Percentiles rank a stretch among this genome's conserved stretches.
phyloP scores from a whole-genome alignment of 2,329 filamentous ascomycete genomes.

The Ophiostoma sp. region DNA sequence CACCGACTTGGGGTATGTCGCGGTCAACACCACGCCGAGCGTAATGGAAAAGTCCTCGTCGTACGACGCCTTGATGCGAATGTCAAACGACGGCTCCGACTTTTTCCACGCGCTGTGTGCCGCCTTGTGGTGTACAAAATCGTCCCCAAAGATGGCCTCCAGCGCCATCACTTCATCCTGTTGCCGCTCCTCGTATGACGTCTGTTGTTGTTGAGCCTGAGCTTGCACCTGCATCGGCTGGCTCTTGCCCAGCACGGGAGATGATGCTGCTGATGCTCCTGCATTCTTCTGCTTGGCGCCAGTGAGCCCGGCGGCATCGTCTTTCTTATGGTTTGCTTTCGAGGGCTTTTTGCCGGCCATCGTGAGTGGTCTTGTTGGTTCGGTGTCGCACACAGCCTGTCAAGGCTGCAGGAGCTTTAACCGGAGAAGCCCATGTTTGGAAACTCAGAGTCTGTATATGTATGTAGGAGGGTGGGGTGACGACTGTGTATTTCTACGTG shows the following conservation, averaged over 20 bases:
- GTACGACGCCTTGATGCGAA: constrained; percentile 67
- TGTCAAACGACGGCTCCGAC: constrained; percentile 76
- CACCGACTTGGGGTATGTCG: constrained; percentile 82
- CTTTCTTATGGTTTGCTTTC: constrained; percentile 33
- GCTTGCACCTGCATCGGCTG: not conserved
- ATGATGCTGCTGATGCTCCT: not conserved
- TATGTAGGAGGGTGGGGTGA: not conserved
- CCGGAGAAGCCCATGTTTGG: constrained; percentile 40
- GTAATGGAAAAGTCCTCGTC: constrained; percentile 66
- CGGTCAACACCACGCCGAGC: constrained; percentile 74
- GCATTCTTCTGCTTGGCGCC: constrained; percentile 39
- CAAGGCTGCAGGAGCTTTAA: constrained; percentile 46
- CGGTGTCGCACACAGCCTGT: constrained; percentile 47
- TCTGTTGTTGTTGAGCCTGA: constrained; percentile 28
- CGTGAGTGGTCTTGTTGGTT: constrained; percentile 29
- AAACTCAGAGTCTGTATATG: not conserved
- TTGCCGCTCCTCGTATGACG: constrained; percentile 77
- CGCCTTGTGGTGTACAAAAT: constrained; percentile 70
- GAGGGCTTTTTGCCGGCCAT: constrained; percentile 55
- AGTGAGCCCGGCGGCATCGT: constrained; percentile 47
- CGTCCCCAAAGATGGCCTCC: constrained; percentile 82
- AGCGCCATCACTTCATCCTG: constrained; percentile 81
- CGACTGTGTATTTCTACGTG: not conserved
- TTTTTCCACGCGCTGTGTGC: constrained; percentile 82
- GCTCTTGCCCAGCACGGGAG: not conserved